Conservation (phyloP, 345 rosid species). For the Bretschneidera sinensis region DNA sequence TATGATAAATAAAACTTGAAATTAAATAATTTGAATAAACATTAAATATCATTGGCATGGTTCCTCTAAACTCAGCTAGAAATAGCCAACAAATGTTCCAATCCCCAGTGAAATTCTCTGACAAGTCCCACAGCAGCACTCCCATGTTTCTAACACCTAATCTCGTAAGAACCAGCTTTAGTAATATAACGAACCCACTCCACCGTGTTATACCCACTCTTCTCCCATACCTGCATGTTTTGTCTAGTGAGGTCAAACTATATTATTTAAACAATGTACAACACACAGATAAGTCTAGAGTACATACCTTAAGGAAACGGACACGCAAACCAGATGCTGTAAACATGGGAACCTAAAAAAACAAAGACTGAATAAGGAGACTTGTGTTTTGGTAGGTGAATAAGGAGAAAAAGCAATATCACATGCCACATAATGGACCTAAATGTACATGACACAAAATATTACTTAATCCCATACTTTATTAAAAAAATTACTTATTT, state of each 20-base stretch:
- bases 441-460: too few species aligned
- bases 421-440: neutral
- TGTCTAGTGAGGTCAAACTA: slow-evolving; percentile 8
- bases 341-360: slow-evolving; percentile 91
- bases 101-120: neutral
- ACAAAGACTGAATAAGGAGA: too few species aligned
- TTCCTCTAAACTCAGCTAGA: slow-evolving; percentile 10
- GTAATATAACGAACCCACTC: slow-evolving; percentile 99
- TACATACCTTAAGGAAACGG: slow-evolving; percentile 82
- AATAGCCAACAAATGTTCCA: slow-evolving; percentile 8
- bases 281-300: neutral
- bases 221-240: slow-evolving; percentile 93
- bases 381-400: too few species aligned
- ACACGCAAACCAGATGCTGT: slow-evolving; percentile 98
- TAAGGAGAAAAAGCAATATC: neutral
- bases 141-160: slow-evolving; percentile 65
- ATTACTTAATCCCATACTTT: too few species aligned
- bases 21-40: slow-evolving; percentile 10
- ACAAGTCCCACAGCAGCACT: slow-evolving; percentile 5
- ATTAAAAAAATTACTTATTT: too few species aligned
- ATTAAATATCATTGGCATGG: neutral
- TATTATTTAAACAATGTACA: neutral
- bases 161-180: slow-evolving; percentile 96
- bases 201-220: slow-evolving; percentile 97
- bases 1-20: too few species aligned